Evolutionary conservation across 2,329 filamentous ascomycete species (phyloP), one percentile per base, ranked within the genome.

Genomic region (Scedosporium boydii): DNA sequence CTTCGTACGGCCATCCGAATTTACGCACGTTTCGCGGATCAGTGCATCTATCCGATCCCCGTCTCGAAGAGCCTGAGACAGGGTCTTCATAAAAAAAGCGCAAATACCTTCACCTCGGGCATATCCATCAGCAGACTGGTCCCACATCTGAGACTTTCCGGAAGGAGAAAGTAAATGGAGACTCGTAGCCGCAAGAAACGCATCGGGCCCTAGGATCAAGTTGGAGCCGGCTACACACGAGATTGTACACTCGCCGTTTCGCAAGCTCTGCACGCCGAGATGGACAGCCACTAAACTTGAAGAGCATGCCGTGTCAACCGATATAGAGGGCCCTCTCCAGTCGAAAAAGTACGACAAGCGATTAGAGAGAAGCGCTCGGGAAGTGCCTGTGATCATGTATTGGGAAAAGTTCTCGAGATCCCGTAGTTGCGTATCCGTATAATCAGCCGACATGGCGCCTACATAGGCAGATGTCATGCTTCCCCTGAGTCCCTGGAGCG

Each of bases 361-460:
- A 66, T 85, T 85, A 2, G 81, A 75, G 70, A 84, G 74, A 61
- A 84, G 80, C 63, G 80, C 79, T 55, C 78, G 78, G 3, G 79
- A 79, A 21, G 78, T 80, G 5, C 82, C 82, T 0, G 80, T 83
- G 6, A 81, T 67, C 29, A 71, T 69, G 65, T 76, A 73, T 67
- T 71, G 69, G 10, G 72, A 73, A 59, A 72, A 70, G 16, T 66
- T 67, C 14, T 73, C 71, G 26, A 69, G 63, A 60, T 72, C 70
- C 41, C 67, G 64, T 18, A 64, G 56, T 4, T 65, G 62, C 7
- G 68, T 65, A 16, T 69, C 64, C 14, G 65, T 26, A 48, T 67
- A 70, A 64, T 71, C 69, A 4, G 63, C 61, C 5, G 65, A 65
- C 66, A 69, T 70, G 48, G 62, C 65, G 4, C 65, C 56, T 14